These are phyloP conservation scores for Cytidiella melzeri DNA, from an alignment of 768 basidiomycete genomes.

Conservation along the genomic window DNA sequence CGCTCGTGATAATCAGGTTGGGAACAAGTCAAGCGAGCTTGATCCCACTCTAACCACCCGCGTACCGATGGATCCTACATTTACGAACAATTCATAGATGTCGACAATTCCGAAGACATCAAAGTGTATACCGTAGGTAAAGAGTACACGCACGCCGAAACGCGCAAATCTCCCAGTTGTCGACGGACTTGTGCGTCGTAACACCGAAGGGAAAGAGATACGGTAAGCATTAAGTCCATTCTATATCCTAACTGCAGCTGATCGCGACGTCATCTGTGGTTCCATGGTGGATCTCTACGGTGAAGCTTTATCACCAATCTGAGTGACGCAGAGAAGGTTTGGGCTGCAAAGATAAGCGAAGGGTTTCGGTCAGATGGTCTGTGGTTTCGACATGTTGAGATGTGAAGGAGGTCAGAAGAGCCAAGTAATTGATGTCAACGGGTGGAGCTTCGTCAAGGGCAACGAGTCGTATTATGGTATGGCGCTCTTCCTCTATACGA, in stretches of 20 bases:
- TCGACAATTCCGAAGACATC: slow-evolving; percentile 98
- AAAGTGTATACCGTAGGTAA: slow-evolving; percentile 98
- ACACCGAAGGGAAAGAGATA: slow-evolving; percentile 98
- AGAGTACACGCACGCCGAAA: slow-evolving; percentile 96
- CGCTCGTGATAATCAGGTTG: slow-evolving; percentile 85
- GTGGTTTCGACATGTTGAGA: slow-evolving; percentile 94
- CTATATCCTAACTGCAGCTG: neutral
- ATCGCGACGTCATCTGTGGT: neutral
- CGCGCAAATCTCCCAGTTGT: slow-evolving; percentile 96
- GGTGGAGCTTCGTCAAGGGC: slow-evolving; percentile 98
- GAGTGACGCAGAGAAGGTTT: slow-evolving; percentile 80
- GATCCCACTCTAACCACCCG: slow-evolving; percentile 81
- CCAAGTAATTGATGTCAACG: slow-evolving; percentile 97
- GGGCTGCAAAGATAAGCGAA: slow-evolving; percentile 89
- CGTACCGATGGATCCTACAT: slow-evolving; percentile 97
- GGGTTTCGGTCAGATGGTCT: slow-evolving; percentile 95
- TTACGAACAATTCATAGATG: slow-evolving; percentile 97
- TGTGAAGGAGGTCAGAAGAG: slow-evolving; percentile 74
- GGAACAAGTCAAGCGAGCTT: slow-evolving; percentile 95
- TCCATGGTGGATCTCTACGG: neutral
- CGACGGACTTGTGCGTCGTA: slow-evolving; percentile 93
- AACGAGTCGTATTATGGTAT: slow-evolving; percentile 93
- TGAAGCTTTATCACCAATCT: slow-evolving; percentile 84
- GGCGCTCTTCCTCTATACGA: slow-evolving; percentile 9
- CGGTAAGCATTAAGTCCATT: slow-evolving; percentile 40